phyloP scores from a whole-genome alignment of 495 filamentous ascomycete genomes.

The Lepidopterella palustris region DNA sequence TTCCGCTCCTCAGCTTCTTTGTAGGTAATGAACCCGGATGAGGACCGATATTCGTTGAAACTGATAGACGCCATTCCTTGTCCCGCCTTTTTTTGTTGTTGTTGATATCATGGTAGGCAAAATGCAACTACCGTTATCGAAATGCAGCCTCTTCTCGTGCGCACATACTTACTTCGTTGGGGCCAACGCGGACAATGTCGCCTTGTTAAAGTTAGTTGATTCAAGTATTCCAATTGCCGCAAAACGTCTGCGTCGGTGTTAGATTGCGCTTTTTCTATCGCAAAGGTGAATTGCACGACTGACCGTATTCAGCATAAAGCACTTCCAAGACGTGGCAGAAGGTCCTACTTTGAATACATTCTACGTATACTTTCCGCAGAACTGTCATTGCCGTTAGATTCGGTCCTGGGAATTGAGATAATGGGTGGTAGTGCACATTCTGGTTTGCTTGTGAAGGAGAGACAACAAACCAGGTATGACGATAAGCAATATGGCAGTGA shows the following conservation, averaged over 20 bases:
- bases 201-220: background rate
- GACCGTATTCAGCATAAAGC: constrained; percentile 17
- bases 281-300: background rate
- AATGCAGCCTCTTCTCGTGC: background rate
- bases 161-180: background rate
- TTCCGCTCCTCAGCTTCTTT: constrained; percentile 36
- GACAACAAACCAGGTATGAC: background rate
- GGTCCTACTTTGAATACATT: constrained; percentile 9
- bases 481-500: background rate
- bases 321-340: constrained; percentile 23
- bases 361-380: constrained; percentile 22
- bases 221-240: background rate
- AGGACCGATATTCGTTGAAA: constrained; percentile 37
- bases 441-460: background rate
- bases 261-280: background rate
- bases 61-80: constrained; percentile 38
- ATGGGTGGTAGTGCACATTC: constrained; percentile 18
- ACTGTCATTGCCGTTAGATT: constrained; percentile 5
- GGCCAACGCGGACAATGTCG: background rate
- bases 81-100: constrained; percentile 32
- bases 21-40: constrained; percentile 35
- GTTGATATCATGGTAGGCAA: constrained; percentile 42
- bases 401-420: constrained; percentile 21
- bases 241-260: too few relatives aligned
- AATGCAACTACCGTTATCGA: constrained; percentile 36